A percentile compares a stretch with the other conserved stretches of the same genome.
phyloP scores from a whole-genome alignment of 805 yeast species.

The Hyphopichia homilentoma region DNA sequence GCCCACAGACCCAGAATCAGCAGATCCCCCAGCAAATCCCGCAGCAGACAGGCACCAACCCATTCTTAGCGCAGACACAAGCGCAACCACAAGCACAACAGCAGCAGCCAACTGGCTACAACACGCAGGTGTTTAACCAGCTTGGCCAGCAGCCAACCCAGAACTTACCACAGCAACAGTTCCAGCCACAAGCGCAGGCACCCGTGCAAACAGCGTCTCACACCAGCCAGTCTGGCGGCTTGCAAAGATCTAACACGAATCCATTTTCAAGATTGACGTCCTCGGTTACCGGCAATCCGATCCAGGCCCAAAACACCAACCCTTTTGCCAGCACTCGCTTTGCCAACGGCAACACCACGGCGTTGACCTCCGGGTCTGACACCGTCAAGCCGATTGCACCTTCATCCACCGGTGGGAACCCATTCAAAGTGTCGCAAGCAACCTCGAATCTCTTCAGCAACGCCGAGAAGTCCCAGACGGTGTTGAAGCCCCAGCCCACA shows the following conservation, averaged over 20 bases:
- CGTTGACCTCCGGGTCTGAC: constrained; percentile 17
- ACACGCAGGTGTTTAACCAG: constrained; percentile 14
- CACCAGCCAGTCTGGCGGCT: constrained; percentile 9
- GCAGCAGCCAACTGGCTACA: constrained; percentile 16
- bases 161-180: constrained; percentile 8
- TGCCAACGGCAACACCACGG: constrained; percentile 29
- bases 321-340: constrained; percentile 45
- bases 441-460: constrained; percentile 29
- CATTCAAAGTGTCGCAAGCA: constrained; percentile 47
- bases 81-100: constrained; percentile 17
- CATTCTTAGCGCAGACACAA: constrained; percentile 18
- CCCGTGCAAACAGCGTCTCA: constrained; percentile 12
- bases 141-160: constrained; percentile 10
- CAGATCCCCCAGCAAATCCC: constrained; percentile 3
- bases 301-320: constrained; percentile 25
- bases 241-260: constrained; percentile 31
- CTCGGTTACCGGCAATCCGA: constrained; percentile 14
- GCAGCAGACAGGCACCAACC: constrained; percentile 15
- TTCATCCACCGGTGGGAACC: constrained; percentile 55
- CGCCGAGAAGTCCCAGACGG: constrained; percentile 18
- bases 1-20: constrained; percentile 22
- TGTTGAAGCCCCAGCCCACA: constrained; percentile 50
- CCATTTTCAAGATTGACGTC: constrained; percentile 28
- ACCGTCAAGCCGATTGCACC: constrained; percentile 19
- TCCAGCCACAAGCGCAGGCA: constrained; percentile 7